Base-by-base conservation (phyloP, 495 filamentous ascomycete species). In the Poronia punctata region DNA sequence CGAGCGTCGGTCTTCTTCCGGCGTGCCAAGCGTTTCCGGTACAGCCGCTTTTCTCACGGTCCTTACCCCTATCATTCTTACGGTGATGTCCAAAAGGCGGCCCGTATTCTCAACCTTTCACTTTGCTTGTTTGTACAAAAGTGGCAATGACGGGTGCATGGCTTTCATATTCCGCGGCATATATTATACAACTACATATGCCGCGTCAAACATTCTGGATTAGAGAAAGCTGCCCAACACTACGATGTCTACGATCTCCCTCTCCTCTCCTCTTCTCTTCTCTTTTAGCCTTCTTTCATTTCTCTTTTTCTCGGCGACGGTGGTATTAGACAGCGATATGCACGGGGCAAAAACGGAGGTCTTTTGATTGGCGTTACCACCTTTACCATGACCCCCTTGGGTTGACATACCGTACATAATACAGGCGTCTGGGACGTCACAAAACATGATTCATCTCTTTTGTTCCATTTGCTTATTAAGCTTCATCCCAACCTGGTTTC, bases 211-310 rank as follows among this genome's bases (percentile, higher is more conserved):
- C 44, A 52, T 43, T 53, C 49, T 55, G 59, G 34, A 55, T 40
- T 58, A 57, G 53, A 61, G 57, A 57, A 52, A 61, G 57, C 53
- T 59, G 57, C 46, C 55, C 46, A 21, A 42, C 50, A 53, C 52
- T 38, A 52, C 53, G 49, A 55, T 48, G 46, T 36, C 39, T 48
- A 37, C 23, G 45, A 30, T 38, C 31, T 36, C 35, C 40, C 23
- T 22, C 35, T 23, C 16, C 26, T 50, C 37, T 29, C 12, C 17
- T 33, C 22, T 35, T 28, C 17, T 37, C 20, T 43, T 16, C 10
- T 41, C 16, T 40, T 36, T 35, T n/a, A 31, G 34, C 35, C 8
- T 28, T 9, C 17, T 38, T 5, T 24, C 11, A 21, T 23, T 17
- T 23, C 33, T 45, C 21, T 29, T 22, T 17, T 41, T 29, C 20